Evolutionary conservation across 768 basidiomycete species (phyloP), one percentile per base, ranked within the genome.

Genomic region (Crepidotus variabilis): DNA sequence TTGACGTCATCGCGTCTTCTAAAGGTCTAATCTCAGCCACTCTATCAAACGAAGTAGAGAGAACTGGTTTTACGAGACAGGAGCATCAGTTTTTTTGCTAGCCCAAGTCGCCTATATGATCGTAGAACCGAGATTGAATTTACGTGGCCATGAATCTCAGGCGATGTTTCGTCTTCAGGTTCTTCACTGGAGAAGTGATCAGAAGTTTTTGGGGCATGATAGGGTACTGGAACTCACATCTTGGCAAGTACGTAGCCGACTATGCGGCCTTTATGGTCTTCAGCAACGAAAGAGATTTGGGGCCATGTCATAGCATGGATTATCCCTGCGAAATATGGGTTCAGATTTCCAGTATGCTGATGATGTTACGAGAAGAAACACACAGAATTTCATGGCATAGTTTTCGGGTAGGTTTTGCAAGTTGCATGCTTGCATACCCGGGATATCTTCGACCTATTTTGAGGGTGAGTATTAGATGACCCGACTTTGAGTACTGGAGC

Each of bases 161-260:
- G 78, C 1, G 79, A 78, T 23, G 85, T 82, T 50, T 83, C 84
- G 55, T 80, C 80, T 48, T 81, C 81, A 21, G 58, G 69, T 58
- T 75, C 75, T 16, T 77, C 76, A 33, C 70, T 74, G 43, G 14
- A n/a, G 20, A n/a, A 16, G 13, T 50, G n/a, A 23, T 36, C n/a
- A 52, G 36, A 23, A 20, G 43, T n/a, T 24, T 22, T 1, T 33
- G 23, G 47, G 9, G 23, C 13, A 28, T 46, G 14, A 11, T 35
- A n/a, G 9, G 35, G 6, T 3, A 34, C 22, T 24, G 20, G 22
- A 14, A 74, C 83, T 47, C 59, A 96, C 94, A 97, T 96, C 71
- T 95, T 95, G 1, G 91, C 93, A n/a, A 98, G 75, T 34, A 96
- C 94, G 69, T 98, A 98, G 28, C 94, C 94, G 1, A 98, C 92